Evolutionary conservation across 2,329 filamentous ascomycete genomes (phyloP), one percentile per base, ranked within the genome.

Genomic region (Colletotrichum phormii): DNA sequence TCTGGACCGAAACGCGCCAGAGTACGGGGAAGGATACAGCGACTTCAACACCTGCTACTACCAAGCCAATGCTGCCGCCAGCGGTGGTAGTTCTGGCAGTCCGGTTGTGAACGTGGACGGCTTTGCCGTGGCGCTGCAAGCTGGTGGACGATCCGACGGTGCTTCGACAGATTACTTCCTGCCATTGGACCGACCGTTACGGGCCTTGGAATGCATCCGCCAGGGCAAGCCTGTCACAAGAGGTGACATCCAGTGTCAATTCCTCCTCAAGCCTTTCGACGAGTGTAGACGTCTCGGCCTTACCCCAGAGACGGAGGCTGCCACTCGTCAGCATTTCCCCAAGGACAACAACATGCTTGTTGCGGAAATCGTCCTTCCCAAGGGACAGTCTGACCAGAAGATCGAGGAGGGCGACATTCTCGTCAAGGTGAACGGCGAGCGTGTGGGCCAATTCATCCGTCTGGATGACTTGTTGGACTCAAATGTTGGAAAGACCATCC

Each of bases 1-100:
- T 78, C 87, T 99, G 72, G 97, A 99, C 79, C 91, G 97, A 77
- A 99, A 99, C 83, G 97, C 97, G 1, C 97, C 97, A 18, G 97
- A 99, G 79, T 98, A 99, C 78, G 96, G 96, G 68, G 97, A 98
- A 75, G 97, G 97, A 33, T 99, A 99, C 82, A 97, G 95, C 82
- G 97, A 99, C 81, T 99, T 99, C 89, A 99, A 93, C 81, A 92
- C 90, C 62, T 92, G 97, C 81, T 99, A 99, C 86, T 98, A 98
- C 78, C 97, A 99, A 85, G 97, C 97, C 75, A 97, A 97, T 15
- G 97, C 97, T 4, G 96, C 97, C 5, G 97, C 97, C 3, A 98
- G 95, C 81, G 97, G 97, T 76, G 97, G 97, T 76, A 98, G 95
- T 85, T 99, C 97, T n/a, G 97, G 97, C 75, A 97, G 94, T 91